Percentiles rank a stretch among this genome's conserved stretches.
phyloP scores from a whole-genome alignment of 2,329 filamentous ascomycete genomes.

The Hypoxylon sp. region DNA sequence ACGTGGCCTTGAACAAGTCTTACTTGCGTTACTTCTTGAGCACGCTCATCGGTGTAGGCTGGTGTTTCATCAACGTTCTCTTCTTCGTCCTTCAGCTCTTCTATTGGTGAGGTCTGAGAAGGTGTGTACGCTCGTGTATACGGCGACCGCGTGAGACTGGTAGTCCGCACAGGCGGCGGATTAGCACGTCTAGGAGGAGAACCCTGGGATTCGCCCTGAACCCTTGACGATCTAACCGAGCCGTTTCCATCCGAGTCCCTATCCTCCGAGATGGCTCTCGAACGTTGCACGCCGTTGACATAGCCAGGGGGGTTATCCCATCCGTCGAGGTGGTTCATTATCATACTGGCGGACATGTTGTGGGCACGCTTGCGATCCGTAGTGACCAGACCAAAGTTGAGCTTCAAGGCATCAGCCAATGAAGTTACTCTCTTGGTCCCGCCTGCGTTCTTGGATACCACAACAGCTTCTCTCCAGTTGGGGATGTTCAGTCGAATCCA shows the following conservation, averaged over 20 bases:
- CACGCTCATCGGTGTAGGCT: slow-evolving; percentile 80
- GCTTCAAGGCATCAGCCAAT: slow-evolving; percentile 91
- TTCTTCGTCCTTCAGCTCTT: slow-evolving; percentile 50
- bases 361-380: slow-evolving; percentile 75
- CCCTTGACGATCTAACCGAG: slow-evolving; percentile 38
- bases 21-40: slow-evolving; percentile 88
- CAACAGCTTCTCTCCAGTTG: slow-evolving; percentile 89
- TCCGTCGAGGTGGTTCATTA: slow-evolving; percentile 73
- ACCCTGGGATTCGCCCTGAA: slow-evolving; percentile 53
- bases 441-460: slow-evolving; percentile 97
- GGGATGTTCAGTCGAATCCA: slow-evolving; percentile 93
- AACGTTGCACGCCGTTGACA: slow-evolving; percentile 42
- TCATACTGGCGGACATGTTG: slow-evolving; percentile 80
- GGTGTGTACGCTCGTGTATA: slow-evolving; percentile 44
- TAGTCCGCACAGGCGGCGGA: slow-evolving; percentile 45
- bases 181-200: slow-evolving; percentile 53
- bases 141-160: slow-evolving; percentile 42
- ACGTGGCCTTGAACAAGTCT: slow-evolving; percentile 93
- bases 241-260: slow-evolving; percentile 44
- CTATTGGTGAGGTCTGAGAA: slow-evolving; percentile 49
- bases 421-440: slow-evolving; percentile 98
- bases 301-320: slow-evolving; percentile 43
- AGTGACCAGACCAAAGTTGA: slow-evolving; percentile 97
- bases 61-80: slow-evolving; percentile 48
- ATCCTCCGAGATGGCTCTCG: slow-evolving; percentile 37